phyloP scores from a whole-genome alignment of 2,329 filamentous ascomycete species.

The Pseudocercospora fijiensis region DNA sequence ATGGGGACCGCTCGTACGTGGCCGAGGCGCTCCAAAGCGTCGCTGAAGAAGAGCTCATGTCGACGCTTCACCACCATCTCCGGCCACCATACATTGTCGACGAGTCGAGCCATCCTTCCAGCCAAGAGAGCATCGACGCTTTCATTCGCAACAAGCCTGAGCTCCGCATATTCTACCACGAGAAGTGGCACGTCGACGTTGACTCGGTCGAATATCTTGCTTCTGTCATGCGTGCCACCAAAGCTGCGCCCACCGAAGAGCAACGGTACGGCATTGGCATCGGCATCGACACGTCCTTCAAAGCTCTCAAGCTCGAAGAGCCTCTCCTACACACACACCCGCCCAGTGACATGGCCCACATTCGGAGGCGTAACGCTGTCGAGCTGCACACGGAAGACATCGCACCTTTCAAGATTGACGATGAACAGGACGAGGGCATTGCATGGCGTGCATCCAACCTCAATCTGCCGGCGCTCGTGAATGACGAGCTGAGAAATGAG shows the following conservation, averaged over 20 bases:
- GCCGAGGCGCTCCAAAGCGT: not conserved
- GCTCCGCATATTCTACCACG: conserved; percentile 7
- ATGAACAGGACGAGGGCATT: conserved; percentile 46
- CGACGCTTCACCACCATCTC: not conserved
- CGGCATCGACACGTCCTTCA: not conserved
- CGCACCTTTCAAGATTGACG: conserved; percentile 39
- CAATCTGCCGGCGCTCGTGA: conserved; percentile 17
- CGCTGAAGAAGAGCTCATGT: not conserved
- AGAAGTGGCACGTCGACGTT: conserved; percentile 35
- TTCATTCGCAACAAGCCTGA: not conserved
- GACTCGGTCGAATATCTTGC: conserved; percentile 30
- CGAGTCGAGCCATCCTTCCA: not conserved
- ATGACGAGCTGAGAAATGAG: conserved; percentile 32
- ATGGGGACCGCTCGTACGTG: not conserved
- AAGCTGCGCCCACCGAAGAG: conserved; percentile 11
- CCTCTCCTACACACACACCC: conserved; percentile 50
- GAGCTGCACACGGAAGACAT: conserved; percentile 19
- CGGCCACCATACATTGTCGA: not conserved
- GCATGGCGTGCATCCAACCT: conserved; percentile 40
- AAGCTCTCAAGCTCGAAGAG: conserved; percentile 44
- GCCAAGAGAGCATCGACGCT: not conserved
- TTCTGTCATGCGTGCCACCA: conserved; percentile 15
- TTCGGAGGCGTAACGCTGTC: conserved; percentile 35
- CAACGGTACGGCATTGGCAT: not conserved
- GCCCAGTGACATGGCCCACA: conserved; percentile 46